Evolutionary conservation across 805 yeast genomes (phyloP).

Genomic region (Myxozyma monticola): DNA sequence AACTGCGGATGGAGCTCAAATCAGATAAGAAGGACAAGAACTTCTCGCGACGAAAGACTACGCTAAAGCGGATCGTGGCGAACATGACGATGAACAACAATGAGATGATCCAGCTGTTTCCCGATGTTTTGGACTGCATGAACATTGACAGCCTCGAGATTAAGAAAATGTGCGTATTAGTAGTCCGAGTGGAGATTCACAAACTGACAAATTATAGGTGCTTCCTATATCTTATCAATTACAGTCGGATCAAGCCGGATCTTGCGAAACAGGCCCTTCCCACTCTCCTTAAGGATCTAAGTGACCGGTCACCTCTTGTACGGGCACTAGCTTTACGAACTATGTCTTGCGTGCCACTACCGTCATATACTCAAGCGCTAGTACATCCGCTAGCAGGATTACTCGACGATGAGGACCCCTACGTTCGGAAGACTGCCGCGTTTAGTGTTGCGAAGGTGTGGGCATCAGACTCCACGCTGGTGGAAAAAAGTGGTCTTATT

Average conservation of each 20-base stretch:
- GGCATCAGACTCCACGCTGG: conserved; percentile 53
- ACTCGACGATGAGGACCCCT: conserved; percentile 53
- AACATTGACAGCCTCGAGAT: conserved; percentile 61
- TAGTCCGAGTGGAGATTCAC: too few relatives aligned
- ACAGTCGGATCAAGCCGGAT: conserved; percentile 59
- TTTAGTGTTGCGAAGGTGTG: conserved; percentile 67
- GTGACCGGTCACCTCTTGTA: conserved; percentile 49
- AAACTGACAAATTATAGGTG: conserved; percentile 40
- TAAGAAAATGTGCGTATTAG: conserved; percentile 50
- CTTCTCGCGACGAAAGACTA: conserved; percentile 43
- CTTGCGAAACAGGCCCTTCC: conserved; percentile 58
- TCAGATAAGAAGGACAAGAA: conserved; percentile 41
- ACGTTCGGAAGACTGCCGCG: conserved; percentile 69
- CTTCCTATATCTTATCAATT: conserved; percentile 62
- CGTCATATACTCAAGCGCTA: conserved; percentile 52
- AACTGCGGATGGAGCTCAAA: conserved; percentile 33
- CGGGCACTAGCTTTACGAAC: conserved; percentile 67
- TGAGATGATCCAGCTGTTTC: conserved; percentile 67
- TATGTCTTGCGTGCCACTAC: conserved; percentile 57
- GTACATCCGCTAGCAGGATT: conserved; percentile 40
- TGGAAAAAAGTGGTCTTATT: conserved; percentile 47
- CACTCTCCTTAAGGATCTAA: conserved; percentile 53
- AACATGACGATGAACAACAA: conserved; percentile 79
- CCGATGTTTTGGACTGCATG: conserved; percentile 59
- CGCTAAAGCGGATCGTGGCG: conserved; percentile 73